Evolutionary conservation across 2,329 filamentous ascomycete species (phyloP), one percentile per base, ranked within the genome.

Genomic region (Cryphonectria parasitica): DNA sequence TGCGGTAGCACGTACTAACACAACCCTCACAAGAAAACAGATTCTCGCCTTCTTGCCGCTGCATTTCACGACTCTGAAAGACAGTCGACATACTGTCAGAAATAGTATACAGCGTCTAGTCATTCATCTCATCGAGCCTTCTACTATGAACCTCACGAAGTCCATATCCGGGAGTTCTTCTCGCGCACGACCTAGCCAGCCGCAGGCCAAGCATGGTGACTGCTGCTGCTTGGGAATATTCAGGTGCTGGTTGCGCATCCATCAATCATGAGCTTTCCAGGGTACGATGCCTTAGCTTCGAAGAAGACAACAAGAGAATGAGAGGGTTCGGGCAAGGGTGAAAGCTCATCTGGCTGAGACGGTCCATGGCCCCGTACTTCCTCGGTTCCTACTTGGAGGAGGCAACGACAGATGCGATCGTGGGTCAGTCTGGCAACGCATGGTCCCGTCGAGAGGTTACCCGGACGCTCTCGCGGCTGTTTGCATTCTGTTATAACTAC

Each of bases 401-500:
- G n/a, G 19, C 28, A 19, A 34, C 54, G 54, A 58, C 54, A 58
- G 25, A 10, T 31, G 25, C 28, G 13, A 34, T 58, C 25, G 54
- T 34, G 54, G 54, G 17, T 34, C 54, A 31, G 28, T 58, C 13
- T 34, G 54, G 25, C 15, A 28, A 31, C 54, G 54, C 54, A 34
- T 31, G 54, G 7, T 58, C 54, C 28, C 54, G 28, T 58, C 54
- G 54, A 19, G 54, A 31, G 28, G 7, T 15, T 34, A 49, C 15
- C 25, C 5, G 28, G 54, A 7, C 54, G 25, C 54, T 43, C 22
- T 58, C 64, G 58, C 64, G 67, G 70, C 45, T 67, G 61, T n/a
- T 69, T 69, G 69, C 67, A 64, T 63, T 49, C 63, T 54, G 39
- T 45, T 41, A 36, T 69, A n/a, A 31, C 62, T 41, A 56, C 66